These are phyloP conservation scores for Eucalyptus regnans DNA, from an alignment of 345 rosid genomes.

Conservation along the genomic window DNA sequence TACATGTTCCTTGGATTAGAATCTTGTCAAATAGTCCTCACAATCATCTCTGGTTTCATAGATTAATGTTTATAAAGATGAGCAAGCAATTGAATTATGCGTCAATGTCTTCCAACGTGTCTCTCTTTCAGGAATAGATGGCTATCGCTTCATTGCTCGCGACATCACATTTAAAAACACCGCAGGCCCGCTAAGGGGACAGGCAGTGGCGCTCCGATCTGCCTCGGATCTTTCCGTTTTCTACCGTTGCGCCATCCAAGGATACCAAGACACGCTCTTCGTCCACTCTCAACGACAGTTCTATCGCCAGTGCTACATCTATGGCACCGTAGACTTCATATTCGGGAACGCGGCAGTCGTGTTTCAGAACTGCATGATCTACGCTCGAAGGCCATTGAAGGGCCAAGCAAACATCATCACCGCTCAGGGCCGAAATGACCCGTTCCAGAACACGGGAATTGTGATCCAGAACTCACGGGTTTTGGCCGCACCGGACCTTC, in stretches of 20 bases:
- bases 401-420: slow-evolving; percentile 46
- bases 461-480: slow-evolving; percentile 39
- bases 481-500: slow-evolving; percentile 24
- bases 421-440: slow-evolving; percentile 50
- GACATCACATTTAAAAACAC: slow-evolving; percentile 54
- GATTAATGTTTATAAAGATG: not conserved
- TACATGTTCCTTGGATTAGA: not conserved
- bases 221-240: slow-evolving; percentile 35
- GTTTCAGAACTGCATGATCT: slow-evolving; percentile 43
- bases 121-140: not conserved
- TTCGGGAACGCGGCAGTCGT: slow-evolving; percentile 61
- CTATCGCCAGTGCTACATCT: slow-evolving; percentile 23
- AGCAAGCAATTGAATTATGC: not conserved
- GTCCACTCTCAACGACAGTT: slow-evolving; percentile 43
- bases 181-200: slow-evolving; percentile 42
- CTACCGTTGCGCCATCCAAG: slow-evolving; percentile 27
- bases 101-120: not conserved
- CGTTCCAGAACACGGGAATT: slow-evolving; percentile 51
- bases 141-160: slow-evolving; percentile 37
- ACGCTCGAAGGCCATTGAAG: slow-evolving; percentile 23
- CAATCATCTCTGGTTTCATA: not conserved
- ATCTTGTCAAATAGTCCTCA: not conserved
- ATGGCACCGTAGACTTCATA: slow-evolving; percentile 52
- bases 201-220: slow-evolving; percentile 62
- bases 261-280: slow-evolving; percentile 53